Base-by-base conservation (phyloP, 2,329 filamentous ascomycete species). In the Lecanicillium sp. region DNA sequence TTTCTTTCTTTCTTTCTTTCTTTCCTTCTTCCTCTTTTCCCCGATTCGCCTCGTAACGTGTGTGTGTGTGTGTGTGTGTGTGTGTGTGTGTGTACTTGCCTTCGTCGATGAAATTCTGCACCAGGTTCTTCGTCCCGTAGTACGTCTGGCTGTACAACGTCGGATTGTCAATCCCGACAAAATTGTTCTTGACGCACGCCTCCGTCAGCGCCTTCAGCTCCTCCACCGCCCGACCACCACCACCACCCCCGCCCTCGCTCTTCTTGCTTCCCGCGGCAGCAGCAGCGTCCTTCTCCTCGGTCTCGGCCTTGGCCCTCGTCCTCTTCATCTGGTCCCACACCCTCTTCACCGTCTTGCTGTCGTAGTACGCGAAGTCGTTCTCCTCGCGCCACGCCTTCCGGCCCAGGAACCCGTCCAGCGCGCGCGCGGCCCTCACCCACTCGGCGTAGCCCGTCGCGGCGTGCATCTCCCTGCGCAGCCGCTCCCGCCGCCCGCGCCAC, bases 91-190 rank as follows among this genome's bases (percentile, higher is more conserved):
- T n/a, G n/a, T 27, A 60, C 72, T 58, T 65, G 83, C 82, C 75
- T 67, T 97, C 90, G 52, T 96, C 88, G 37, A 95, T 72, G 60
- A 91, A 97, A 48, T 84, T 83, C 66, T 97, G 93, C 24, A 95
- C 87, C 54, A 96, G 68, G 52, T 93, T 81, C 67, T 98, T 98
- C n/a, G 93, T 97, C 26, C 93, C 93, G 58, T 90, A 95, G 63
- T 98, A 98, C 3, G 91, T 95, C 69, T 97, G 90, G 59, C 88
- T 95, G 64, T 98, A 98, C n/a, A 98, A 70, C 47, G 89, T 79
- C 9, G 91, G 83, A 59, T 95, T 97, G 66, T 98, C 93, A 12
- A 95, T 84, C 0, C 93, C 93, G 15, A 88, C 89, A 67, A 97
- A 98, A 62, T 98, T 97, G 67, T 90, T 95, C 76, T 96, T 98